These are phyloP conservation scores for Tuber borchii DNA, from an alignment of 495 filamentous ascomycete genomes.

Conservation along the genomic window DNA sequence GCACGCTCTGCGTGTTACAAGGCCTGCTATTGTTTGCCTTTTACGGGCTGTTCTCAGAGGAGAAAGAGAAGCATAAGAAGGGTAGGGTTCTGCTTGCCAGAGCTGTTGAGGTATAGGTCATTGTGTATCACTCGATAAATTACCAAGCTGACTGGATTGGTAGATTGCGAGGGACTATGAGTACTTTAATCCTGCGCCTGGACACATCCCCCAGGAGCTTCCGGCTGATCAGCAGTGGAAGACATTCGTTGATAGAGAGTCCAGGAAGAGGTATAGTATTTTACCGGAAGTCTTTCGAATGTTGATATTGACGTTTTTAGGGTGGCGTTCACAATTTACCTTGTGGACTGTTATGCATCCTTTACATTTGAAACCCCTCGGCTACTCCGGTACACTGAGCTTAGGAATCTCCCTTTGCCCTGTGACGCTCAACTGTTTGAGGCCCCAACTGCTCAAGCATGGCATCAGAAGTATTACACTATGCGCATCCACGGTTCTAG, in stretches of 20 bases:
- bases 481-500: constrained; percentile 25
- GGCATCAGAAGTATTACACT: constrained; percentile 29
- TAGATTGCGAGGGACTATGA: constrained; percentile 37
- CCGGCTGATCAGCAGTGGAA: constrained; percentile 39
- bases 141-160: constrained; percentile 6
- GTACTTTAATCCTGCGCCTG: constrained; percentile 31
- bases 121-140: neutral
- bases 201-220: constrained; percentile 19
- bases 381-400: constrained; percentile 29
- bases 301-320: constrained; percentile 15
- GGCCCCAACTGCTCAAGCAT: constrained; percentile 30
- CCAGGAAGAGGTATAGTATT: constrained; percentile 33
- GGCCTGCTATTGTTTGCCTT: constrained; percentile 34
- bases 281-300: neutral
- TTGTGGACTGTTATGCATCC: constrained; percentile 35
- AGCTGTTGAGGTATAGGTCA: constrained; percentile 31
- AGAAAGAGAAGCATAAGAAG: constrained; percentile 37
- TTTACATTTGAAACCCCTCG: constrained; percentile 36
- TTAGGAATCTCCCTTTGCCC: constrained; percentile 34
- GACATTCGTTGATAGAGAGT: constrained; percentile 36
- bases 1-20: constrained; percentile 32
- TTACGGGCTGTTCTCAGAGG: constrained; percentile 34
- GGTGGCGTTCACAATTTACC: constrained; percentile 31
- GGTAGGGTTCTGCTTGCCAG: constrained; percentile 30
- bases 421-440: constrained; percentile 38